Evolutionary conservation across 768 basidiomycete genomes (phyloP).

Genomic region (Mycena sanguinolenta): DNA sequence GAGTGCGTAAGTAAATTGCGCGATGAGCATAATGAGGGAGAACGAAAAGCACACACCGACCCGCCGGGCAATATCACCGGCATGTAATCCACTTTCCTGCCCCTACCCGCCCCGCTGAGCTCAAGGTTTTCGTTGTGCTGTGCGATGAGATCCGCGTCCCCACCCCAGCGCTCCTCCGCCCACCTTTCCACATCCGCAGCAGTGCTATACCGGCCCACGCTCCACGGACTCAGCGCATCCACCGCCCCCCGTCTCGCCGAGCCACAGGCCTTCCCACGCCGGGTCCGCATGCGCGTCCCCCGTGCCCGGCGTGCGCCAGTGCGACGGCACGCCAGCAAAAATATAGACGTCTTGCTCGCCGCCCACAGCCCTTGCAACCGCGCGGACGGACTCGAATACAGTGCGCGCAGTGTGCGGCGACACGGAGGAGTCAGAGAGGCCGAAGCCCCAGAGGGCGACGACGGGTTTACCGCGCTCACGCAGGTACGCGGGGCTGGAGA

Average conservation of each 20-base stretch:
- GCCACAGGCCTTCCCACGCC: slow-evolving; percentile 76
- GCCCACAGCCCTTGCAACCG: neutral
- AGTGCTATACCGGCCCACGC: slow-evolving; percentile 76
- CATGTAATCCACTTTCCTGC: slow-evolving; percentile 80
- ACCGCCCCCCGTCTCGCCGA: slow-evolving; percentile 66
- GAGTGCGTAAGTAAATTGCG: neutral
- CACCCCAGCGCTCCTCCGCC: slow-evolving; percentile 71
- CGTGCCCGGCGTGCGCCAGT: slow-evolving; percentile 77
- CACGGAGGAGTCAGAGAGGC: slow-evolving; percentile 31
- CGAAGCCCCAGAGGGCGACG: slow-evolving; percentile 77
- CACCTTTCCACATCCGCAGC: slow-evolving; percentile 75
- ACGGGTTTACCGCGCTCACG: slow-evolving; percentile 79
- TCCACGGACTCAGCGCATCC: slow-evolving; percentile 88
- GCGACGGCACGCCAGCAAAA: slow-evolving; percentile 71
- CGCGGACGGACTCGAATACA: slow-evolving; percentile 21
- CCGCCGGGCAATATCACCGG: slow-evolving; percentile 87
- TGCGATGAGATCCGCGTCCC: slow-evolving; percentile 72
- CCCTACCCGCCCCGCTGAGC: slow-evolving; percentile 35
- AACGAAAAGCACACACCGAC: slow-evolving; percentile 66
- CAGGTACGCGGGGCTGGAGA: slow-evolving; percentile 82
- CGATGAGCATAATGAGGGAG: no score
- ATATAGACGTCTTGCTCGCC: slow-evolving; percentile 20
- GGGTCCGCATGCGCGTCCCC: slow-evolving; percentile 80
- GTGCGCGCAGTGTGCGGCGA: slow-evolving; percentile 16
- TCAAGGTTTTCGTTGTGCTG: slow-evolving; percentile 58